Evolutionary conservation across 768 basidiomycete genomes (phyloP), one percentile per base, ranked within the genome.

Genomic region (Lactarius pseudohatsudake): DNA sequence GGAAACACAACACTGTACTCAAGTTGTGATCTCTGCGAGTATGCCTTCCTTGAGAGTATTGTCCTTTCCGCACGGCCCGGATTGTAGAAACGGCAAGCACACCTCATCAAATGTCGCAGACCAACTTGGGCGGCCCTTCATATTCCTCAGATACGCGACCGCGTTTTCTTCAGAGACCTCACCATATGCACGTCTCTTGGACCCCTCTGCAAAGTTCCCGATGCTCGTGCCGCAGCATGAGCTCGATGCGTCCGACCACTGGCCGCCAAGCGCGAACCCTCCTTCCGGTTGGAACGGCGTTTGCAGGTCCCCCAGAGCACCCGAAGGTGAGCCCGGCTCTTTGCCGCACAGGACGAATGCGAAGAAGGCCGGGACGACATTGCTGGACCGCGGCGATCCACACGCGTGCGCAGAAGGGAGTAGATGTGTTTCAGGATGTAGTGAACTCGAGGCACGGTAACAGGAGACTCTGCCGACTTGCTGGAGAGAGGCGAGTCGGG

Each of bases 381-480:
- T 83, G 69, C 77, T 81, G 2, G 79, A 85, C 78, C 8, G 79
- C 76, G 65, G 89, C 85, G 73, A 86, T 81, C 77, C 89, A 87
- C 72, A 69, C 43, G 89, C 79, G 0, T 85, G 85, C 72, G 86
- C 84, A 10, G 75, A 73, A 4, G 88, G 88, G 10, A 86, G 79
- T 45, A 88, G 76, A 40, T 70, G 61, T 36, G 81, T 78, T 43
- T 78, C 72, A 2, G 82, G 81, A 73, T 78, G 83, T 62, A 88
- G 75, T 73, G 76, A 90, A 85, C 72, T 90, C 87, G 61, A 89
- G 77, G 64, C 32, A 32, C 32, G 5, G 32, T 7, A 89, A 83
- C 43, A 88, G 77, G 56, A 85, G 87, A 89, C 72, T 90, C 88
- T 9, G 85, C 79, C 70, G 90, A 72, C 73, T 89, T 89, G 58